phyloP scores from a whole-genome alignment of 2,329 filamentous ascomycete genomes.

The Orbilia oligospora region DNA sequence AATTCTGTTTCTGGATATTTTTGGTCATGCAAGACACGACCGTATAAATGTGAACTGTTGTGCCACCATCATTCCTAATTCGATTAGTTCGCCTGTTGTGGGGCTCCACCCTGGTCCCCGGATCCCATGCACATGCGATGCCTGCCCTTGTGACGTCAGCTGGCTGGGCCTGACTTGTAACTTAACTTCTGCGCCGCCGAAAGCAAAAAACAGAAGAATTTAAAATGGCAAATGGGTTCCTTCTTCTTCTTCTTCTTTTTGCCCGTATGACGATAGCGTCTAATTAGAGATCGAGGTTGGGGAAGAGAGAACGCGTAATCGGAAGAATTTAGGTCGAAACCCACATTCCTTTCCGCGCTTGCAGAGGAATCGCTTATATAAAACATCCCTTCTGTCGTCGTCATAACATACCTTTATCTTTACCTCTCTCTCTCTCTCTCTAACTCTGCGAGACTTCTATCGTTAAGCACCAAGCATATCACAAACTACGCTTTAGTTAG shows the following conservation, averaged over 20 bases:
- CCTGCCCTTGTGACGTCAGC: conserved; percentile 46
- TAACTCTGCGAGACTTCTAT: no score
- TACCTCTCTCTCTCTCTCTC: neutral
- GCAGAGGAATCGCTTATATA: neutral
- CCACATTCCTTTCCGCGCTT: conserved; percentile 1
- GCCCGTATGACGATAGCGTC: conserved; percentile 16
- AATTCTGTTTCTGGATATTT: no score
- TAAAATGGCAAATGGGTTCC: conserved; percentile 2
- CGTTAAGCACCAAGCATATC: neutral
- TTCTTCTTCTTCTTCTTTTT: neutral
- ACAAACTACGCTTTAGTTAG: no score
- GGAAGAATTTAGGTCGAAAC: neutral
- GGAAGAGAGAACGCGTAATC: conserved; percentile 30
- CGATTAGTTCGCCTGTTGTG: neutral
- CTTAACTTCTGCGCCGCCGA: neutral
- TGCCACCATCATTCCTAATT: conserved; percentile 33
- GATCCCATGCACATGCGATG: neutral
- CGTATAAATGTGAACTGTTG: neutral
- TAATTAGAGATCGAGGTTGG: neutral
- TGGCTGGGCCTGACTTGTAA: conserved; percentile 19
- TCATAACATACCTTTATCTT: neutral
- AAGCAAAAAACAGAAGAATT: neutral
- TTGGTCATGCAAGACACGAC: no score
- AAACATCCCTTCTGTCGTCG: no score
- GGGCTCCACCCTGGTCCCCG: conserved; percentile 8